These are phyloP conservation scores for Vachellia collinsii DNA, from an alignment of 306 rosid genomes.

Conservation along the genomic window DNA sequence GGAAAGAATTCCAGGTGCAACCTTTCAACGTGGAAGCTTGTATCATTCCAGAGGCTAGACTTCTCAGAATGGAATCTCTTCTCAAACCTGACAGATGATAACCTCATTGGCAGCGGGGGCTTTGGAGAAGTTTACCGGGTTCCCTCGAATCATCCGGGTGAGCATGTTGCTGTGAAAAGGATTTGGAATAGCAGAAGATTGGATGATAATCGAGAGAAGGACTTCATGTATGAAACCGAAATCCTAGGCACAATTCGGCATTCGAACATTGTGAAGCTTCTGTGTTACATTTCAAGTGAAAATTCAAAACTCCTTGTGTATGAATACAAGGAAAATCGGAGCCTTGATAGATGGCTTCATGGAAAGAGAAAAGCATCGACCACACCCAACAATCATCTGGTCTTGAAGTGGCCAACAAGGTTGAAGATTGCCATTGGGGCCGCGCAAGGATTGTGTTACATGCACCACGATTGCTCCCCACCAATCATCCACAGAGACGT, in stretches of 20 bases:
- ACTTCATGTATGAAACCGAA: constrained; percentile 75
- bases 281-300: constrained; percentile 77
- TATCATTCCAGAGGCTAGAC: constrained; percentile 75
- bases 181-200: constrained; percentile 53
- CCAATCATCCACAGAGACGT: constrained; percentile 83
- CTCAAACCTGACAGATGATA: constrained; percentile 59
- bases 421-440: constrained; percentile 77
- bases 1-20: constrained; percentile 36
- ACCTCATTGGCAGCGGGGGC: constrained; percentile 89
- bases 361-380: constrained; percentile 48
- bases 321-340: constrained; percentile 83
- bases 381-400: constrained; percentile 27
- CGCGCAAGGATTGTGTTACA: constrained; percentile 83
- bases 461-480: constrained; percentile 86
- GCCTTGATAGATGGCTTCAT: constrained; percentile 83
- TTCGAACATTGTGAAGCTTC: constrained; percentile 79
- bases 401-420: constrained; percentile 79
- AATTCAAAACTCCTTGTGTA: constrained; percentile 79
- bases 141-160: constrained; percentile 48
- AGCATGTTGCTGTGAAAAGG: constrained; percentile 75
- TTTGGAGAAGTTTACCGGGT: constrained; percentile 81
- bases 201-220: constrained; percentile 64
- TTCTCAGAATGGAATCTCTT: constrained; percentile 58
- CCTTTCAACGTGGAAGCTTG: constrained; percentile 71
- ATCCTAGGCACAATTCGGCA: constrained; percentile 76